Conservation (phyloP, 1,284 basidiomycete species). For the Ustilago shanxiensis region DNA sequence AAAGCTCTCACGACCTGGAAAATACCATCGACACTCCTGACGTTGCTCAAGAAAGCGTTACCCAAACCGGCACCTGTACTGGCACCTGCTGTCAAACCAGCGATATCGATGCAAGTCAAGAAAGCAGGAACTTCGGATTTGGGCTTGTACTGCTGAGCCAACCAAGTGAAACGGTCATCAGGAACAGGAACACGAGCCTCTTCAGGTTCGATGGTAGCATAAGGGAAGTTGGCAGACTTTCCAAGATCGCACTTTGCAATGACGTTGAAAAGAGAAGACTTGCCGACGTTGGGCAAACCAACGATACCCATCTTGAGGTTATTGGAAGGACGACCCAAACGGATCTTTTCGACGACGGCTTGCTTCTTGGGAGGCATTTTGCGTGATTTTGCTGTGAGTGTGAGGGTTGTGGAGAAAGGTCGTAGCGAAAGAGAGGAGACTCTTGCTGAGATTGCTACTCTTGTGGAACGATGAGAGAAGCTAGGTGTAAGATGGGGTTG, state of each 20-base stretch:
- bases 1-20: slow-evolving; percentile 99
- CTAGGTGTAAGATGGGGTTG: too few species aligned
- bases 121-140: slow-evolving; percentile 89
- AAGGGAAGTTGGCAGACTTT: slow-evolving; percentile 98
- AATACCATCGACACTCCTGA: slow-evolving; percentile 98
- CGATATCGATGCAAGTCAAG: slow-evolving; percentile 98
- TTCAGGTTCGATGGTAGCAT: slow-evolving; percentile 82
- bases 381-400: slow-evolving; percentile 42
- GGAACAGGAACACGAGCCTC: slow-evolving; percentile 95
- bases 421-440: slow-evolving; percentile 24
- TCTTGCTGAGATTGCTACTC: slow-evolving; percentile 7
- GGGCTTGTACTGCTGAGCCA: slow-evolving; percentile 91
- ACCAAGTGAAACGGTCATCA: slow-evolving; percentile 93
- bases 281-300: slow-evolving; percentile 69
- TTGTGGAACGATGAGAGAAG: not conserved
- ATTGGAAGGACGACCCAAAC: slow-evolving; percentile 67
- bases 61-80: slow-evolving; percentile 98
- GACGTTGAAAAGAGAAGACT: slow-evolving; percentile 77
- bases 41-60: slow-evolving; percentile 97
- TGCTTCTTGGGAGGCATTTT: slow-evolving; percentile 67
- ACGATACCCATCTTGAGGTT: slow-evolving; percentile 70
- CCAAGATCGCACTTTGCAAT: slow-evolving; percentile 90
- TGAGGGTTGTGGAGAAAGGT: too few species aligned
- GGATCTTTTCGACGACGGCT: slow-evolving; percentile 60
- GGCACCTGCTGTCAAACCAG: slow-evolving; percentile 94